Base-by-base conservation (phyloP, 305 asterid genomes). In the Solanum hybrid region DNA sequence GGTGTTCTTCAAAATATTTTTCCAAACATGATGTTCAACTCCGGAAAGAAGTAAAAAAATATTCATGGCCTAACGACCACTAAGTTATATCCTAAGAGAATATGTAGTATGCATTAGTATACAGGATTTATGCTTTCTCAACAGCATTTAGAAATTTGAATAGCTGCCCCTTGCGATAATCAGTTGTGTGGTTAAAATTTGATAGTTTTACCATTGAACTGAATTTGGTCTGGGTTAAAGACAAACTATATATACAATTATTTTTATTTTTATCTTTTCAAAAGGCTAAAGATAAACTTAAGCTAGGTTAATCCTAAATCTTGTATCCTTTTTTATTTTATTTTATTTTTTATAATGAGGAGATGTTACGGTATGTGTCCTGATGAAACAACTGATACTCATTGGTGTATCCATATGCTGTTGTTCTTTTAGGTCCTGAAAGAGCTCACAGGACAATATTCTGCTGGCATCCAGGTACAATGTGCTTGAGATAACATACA, bases 381-480 rank as follows among this genome's bases (percentile, higher is more conserved):
- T 83, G 73, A 39, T 83, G 87, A 32, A 45, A 12, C 15, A 51
- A 10, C 41, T 84, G 39, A 51, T 84, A 51, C 75, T 84, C 33
- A 84, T 31, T 84, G 39, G 11, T 29, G 39, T 84, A 29, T 84
- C 75, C 76, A 29, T 45, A 17, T 0, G 39, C 8, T 51, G 39
- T 73, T n/a, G 45, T 75, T 89, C 39, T 88, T 89, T 61, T 92
- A 97, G 99, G 98, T 97, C 83, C 92, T 94, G 45, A 95, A 96
- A 88, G 98, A 96, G 92, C 94, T 94, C 26, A 79, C 87, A 38
- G 95, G 90, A 73, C 99, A 96, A 86, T 94, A 95, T 91, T 93
- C 98, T 72, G 98, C 98, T 90, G 99, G 99, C 89, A 95, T 97
- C 95, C 96, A 93, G 99, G 99, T 97, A 92, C 27, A 26, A 78